A percentile compares a stretch with the other conserved stretches of the same genome.
phyloP scores from a whole-genome alignment of 2,329 filamentous ascomycete species.

The Clarireedia hainanense region DNA sequence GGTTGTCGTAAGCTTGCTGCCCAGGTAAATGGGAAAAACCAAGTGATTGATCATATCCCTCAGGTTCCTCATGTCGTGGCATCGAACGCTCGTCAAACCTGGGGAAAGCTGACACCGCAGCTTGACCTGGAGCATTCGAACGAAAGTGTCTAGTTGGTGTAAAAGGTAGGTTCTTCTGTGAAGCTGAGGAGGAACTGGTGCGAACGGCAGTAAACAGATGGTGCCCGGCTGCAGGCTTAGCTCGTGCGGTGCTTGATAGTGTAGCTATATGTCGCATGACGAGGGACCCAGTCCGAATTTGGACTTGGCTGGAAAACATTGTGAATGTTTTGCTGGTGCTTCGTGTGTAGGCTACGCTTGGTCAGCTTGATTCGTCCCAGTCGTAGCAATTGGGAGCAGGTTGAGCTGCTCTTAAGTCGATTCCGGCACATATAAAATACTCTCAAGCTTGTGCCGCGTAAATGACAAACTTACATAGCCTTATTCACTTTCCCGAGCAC shows the following conservation, averaged over 20 bases:
- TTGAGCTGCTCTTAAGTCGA: background rate
- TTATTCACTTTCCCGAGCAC: conserved; percentile 2
- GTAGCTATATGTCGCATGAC: background rate
- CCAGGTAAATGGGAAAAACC: background rate
- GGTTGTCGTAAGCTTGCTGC: conserved; percentile 4
- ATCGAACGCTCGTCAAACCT: conserved; percentile 1
- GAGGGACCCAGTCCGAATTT: background rate
- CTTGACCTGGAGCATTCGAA: conserved; percentile 8
- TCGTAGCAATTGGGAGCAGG: background rate
- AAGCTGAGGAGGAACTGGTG: background rate
- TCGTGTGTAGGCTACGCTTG: background rate
- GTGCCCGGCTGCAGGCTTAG: background rate
- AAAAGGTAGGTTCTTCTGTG: background rate
- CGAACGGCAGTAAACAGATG: background rate
- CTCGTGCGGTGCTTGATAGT: background rate
- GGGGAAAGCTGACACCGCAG: background rate
- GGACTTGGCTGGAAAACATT: too few species aligned
- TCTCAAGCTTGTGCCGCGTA: conserved; percentile 5
- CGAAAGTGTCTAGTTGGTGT: conserved; percentile 4
- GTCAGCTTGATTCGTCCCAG: background rate
- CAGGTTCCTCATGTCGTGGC: background rate
- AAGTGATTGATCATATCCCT: background rate
- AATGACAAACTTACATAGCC: conserved; percentile 1
- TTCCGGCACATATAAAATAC: background rate
- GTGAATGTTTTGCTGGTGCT: background rate